Evolutionary conservation across 352 stramenopile species (phyloP).

Genomic region (Globisporangium camurandrum): DNA sequence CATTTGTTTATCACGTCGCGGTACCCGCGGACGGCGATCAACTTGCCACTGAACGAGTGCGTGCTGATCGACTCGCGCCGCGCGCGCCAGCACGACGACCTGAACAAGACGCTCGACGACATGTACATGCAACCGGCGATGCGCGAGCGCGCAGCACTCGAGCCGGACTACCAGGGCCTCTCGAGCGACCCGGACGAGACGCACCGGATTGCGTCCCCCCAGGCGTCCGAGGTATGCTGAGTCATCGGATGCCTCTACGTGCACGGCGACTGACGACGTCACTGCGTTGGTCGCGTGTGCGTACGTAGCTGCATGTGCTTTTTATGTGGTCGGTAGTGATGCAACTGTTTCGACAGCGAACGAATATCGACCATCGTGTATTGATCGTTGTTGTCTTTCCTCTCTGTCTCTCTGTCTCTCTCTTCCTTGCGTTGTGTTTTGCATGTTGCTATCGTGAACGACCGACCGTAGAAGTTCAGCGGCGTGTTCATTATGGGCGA

Average conservation of each 20-base stretch:
- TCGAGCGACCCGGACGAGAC: conserved; percentile 52
- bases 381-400: background rate
- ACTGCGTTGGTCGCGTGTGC: too few relatives aligned
- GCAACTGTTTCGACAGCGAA: too few relatives aligned
- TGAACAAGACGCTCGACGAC: conserved; percentile 55
- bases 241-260: background rate
- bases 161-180: conserved; percentile 72
- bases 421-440: too few relatives aligned
- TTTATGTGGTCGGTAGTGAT: too few relatives aligned
- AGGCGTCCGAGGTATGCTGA: conserved; percentile 42
- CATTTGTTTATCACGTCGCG: conserved; percentile 54
- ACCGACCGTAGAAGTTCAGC: too few relatives aligned
- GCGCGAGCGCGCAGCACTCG: conserved; percentile 50
- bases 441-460: too few relatives aligned
- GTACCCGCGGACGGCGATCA: conserved; percentile 35
- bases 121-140: conserved; percentile 69
- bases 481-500: conserved; percentile 10
- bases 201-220: conserved; percentile 60
- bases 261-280: background rate
- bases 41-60: conserved; percentile 56
- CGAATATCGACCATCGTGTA: conserved; percentile 2
- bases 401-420: too few relatives aligned
- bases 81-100: conserved; percentile 32
- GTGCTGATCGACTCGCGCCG: conserved; percentile 53
- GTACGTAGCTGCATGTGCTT: conserved; percentile 1